Evolutionary conservation across 2,329 filamentous ascomycete species (phyloP), one percentile per base, ranked within the genome.

Genomic region (Arthroderma sp.): DNA sequence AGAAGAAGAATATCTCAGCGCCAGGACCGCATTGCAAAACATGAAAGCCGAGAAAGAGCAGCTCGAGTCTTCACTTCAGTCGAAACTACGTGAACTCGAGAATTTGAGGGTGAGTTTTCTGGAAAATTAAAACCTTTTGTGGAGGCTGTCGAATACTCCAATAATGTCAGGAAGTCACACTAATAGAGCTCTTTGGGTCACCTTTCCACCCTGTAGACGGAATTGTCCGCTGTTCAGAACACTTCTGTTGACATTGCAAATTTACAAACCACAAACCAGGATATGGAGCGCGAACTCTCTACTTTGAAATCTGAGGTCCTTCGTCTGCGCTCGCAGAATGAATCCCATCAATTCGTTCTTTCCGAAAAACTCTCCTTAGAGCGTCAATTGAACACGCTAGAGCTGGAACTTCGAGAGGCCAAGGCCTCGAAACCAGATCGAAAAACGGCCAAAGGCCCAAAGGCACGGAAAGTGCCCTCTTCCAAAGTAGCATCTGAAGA

Each of bases 321-420:
- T 50, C 75, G 78, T 55, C 63, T 82, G 9, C 73, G 71, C 50
- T 67, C 72, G 5, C 77, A 82, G 57, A 69, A 68, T 15, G 62
- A 67, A 30, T 69, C 71, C 9, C 78, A 88, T 44, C 80, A 87
- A 55, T 72, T 75, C 2, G 67, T 85, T 7, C 69, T 93, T 10
- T 71, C 81, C 1, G 86, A 94, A 58, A 94, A 93, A 61, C 70
- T 89, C 38, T 74, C 81, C 1, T 65, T 95, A 9, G 81, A 91
- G 57, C 80, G 83, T 38, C 84, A 91, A 62, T 62, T 94, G 29
- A 81, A 74, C 56, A 78, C 81, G 1, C 63, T 88, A 2, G 83
- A 94, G 60, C 79, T 85, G 37, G 83, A 94, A 54, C 71, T 94
- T 1, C 85, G 87, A 51, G 85, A 83, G 52, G 85, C 91, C 59